phyloP scores from a whole-genome alignment of 2,329 filamentous ascomycete genomes.

The Thelonectria discophora region DNA sequence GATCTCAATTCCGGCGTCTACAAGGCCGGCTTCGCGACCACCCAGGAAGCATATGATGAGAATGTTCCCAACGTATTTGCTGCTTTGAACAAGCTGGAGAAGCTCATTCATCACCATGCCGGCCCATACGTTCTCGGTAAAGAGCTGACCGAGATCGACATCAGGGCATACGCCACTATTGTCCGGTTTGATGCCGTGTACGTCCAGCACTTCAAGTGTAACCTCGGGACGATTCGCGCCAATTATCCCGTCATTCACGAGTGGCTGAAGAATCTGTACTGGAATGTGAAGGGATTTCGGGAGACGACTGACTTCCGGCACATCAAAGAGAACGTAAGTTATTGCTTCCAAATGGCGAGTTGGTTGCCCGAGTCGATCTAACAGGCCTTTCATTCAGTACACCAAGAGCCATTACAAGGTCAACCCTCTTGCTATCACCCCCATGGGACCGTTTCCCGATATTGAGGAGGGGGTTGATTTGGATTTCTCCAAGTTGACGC shows the following conservation, averaged over 20 bases:
- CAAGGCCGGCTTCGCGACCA: slow-evolving; percentile 70
- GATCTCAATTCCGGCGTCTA: slow-evolving; percentile 59
- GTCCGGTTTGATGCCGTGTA: slow-evolving; percentile 75
- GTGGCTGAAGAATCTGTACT: slow-evolving; percentile 76
- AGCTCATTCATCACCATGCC: slow-evolving; percentile 55
- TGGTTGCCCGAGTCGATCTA: not conserved
- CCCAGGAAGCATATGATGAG: slow-evolving; percentile 71
- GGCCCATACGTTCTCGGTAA: slow-evolving; percentile 71
- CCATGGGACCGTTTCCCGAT: slow-evolving; percentile 40
- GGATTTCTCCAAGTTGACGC: slow-evolving; percentile 33
- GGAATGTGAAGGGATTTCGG: slow-evolving; percentile 62
- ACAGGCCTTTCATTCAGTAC: slow-evolving; percentile 29
- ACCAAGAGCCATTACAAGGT: slow-evolving; percentile 41
- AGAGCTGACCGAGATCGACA: slow-evolving; percentile 72
- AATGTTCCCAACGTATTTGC: slow-evolving; percentile 69
- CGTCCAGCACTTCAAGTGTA: slow-evolving; percentile 72
- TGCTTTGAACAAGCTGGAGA: slow-evolving; percentile 71
- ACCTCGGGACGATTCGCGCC: slow-evolving; percentile 68
- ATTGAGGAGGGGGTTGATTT: slow-evolving; percentile 35
- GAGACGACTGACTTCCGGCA: slow-evolving; percentile 72
- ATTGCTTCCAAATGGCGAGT: not conserved
- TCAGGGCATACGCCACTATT: slow-evolving; percentile 72
- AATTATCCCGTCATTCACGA: slow-evolving; percentile 73
- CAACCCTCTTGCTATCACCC: slow-evolving; percentile 42
- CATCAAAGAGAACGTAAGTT: slow-evolving; percentile 67